These are phyloP conservation scores for Suillus plorans DNA, from an alignment of 768 basidiomycete species.

Conservation along the genomic window DNA sequence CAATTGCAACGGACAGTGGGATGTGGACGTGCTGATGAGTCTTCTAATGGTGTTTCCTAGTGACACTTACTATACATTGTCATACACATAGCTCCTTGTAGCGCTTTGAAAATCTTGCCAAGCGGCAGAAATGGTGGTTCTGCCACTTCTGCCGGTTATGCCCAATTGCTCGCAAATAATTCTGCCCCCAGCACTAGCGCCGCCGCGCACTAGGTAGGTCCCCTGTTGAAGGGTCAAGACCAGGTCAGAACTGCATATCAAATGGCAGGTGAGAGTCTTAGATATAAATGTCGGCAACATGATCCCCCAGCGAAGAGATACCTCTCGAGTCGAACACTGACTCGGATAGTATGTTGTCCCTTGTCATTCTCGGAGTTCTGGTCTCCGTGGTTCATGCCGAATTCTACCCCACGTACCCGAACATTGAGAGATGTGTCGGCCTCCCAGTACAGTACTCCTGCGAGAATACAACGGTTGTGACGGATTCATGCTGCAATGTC, in stretches of 20 bases:
- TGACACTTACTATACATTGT: too few relatives aligned
- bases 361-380: slow-evolving; percentile 13
- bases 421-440: slow-evolving; percentile 44
- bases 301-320: background rate
- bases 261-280: slow-evolving; percentile 1
- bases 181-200: too few relatives aligned
- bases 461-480: slow-evolving; percentile 59
- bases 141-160: too few relatives aligned
- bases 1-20: too few relatives aligned
- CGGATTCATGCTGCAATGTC: slow-evolving; percentile 64
- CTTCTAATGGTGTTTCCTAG: too few relatives aligned
- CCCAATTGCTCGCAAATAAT: too few relatives aligned
- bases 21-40: too few relatives aligned
- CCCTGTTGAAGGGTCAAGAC: background rate
- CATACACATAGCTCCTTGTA: too few relatives aligned
- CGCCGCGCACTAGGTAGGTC: background rate
- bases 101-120: too few relatives aligned
- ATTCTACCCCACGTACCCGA: slow-evolving; percentile 32
- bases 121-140: too few relatives aligned
- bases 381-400: slow-evolving; percentile 17
- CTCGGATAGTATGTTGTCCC: slow-evolving; percentile 14
- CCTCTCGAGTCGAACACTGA: slow-evolving; percentile 7
- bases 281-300: slow-evolving; percentile 14
- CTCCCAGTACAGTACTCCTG: slow-evolving; percentile 56
- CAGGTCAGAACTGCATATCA: background rate